phyloP scores from a whole-genome alignment of 2,329 filamentous ascomycete species.

The Clarireedia hainanense region DNA sequence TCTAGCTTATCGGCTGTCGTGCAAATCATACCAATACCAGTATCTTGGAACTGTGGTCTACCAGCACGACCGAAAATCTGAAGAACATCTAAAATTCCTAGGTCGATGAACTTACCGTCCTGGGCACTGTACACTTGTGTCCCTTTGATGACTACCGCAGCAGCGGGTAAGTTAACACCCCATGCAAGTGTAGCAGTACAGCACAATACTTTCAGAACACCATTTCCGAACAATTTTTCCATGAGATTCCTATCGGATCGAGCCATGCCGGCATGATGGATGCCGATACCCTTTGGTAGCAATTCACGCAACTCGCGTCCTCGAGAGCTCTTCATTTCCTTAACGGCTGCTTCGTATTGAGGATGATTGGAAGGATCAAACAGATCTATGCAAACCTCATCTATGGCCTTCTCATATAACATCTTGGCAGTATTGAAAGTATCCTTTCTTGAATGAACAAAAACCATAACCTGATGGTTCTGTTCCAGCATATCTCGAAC shows the following conservation, averaged over 20 bases:
- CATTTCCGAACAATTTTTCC: constrained; percentile 83
- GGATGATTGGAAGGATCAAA: constrained; percentile 77
- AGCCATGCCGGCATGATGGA: constrained; percentile 95
- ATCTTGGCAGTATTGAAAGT: constrained; percentile 82
- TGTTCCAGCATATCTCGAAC: constrained; percentile 84
- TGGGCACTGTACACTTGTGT: constrained; percentile 76
- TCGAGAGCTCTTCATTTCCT: constrained; percentile 78
- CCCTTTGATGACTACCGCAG: constrained; percentile 86
- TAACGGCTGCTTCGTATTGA: constrained; percentile 68
- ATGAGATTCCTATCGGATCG: constrained; percentile 92
- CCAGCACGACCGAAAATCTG: constrained; percentile 98
- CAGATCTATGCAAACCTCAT: constrained; percentile 70
- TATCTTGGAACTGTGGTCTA: constrained; percentile 95
- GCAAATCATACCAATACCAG: constrained; percentile 95
- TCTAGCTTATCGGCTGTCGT: constrained; percentile 89
- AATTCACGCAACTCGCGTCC: constrained; percentile 84
- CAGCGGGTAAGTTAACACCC: constrained; percentile 97
- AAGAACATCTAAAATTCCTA: constrained; percentile 92
- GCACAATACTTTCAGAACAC: constrained; percentile 93
- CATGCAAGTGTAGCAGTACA: constrained; percentile 97
- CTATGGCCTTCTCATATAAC: constrained; percentile 77
- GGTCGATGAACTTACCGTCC: constrained; percentile 91
- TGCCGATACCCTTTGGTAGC: constrained; percentile 82
- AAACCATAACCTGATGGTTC: constrained; percentile 98
- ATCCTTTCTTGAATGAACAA: constrained; percentile 94